phyloP scores from a whole-genome alignment of 2,329 filamentous ascomycete species.

The Aspergillus versicolor region DNA sequence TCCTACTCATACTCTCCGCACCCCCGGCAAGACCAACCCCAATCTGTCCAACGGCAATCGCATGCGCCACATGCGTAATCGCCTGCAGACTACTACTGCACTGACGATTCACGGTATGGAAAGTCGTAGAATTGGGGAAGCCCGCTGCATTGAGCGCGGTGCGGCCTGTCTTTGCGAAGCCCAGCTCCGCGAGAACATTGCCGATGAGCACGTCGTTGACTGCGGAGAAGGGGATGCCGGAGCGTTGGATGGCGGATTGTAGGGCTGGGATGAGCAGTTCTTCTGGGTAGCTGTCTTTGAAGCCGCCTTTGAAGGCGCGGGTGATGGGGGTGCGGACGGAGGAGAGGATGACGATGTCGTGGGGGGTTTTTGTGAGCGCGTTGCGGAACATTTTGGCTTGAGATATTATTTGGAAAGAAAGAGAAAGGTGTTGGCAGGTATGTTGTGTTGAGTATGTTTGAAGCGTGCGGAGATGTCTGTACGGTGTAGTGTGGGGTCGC shows the following conservation, averaged over 20 bases:
- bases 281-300: conserved; percentile 65
- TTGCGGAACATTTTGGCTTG: conserved; percentile 8
- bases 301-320: conserved; percentile 83
- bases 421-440: too few relatives aligned
- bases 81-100: conserved; percentile 93
- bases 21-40: conserved; percentile 84
- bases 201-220: conserved; percentile 78
- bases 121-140: conserved; percentile 81
- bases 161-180: conserved; percentile 81
- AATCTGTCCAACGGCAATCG: conserved; percentile 75
- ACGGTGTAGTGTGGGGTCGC: too few relatives aligned
- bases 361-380: conserved; percentile 66
- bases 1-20: conserved; percentile 75
- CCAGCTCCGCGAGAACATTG: conserved; percentile 67
- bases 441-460: too few relatives aligned
- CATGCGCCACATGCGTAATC: conserved; percentile 84
- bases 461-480: too few relatives aligned
- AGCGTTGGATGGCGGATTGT: conserved; percentile 24
- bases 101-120: conserved; percentile 83
- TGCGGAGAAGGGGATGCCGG: conserved; percentile 70
- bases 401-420: too few relatives aligned
- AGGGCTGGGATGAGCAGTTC: conserved; percentile 28
- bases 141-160: conserved; percentile 83
- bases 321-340: conserved; percentile 81
- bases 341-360: conserved; percentile 91